These are phyloP conservation scores for Schwanniomyces yamadae DNA, from an alignment of 805 yeast species.

Conservation along the genomic window DNA sequence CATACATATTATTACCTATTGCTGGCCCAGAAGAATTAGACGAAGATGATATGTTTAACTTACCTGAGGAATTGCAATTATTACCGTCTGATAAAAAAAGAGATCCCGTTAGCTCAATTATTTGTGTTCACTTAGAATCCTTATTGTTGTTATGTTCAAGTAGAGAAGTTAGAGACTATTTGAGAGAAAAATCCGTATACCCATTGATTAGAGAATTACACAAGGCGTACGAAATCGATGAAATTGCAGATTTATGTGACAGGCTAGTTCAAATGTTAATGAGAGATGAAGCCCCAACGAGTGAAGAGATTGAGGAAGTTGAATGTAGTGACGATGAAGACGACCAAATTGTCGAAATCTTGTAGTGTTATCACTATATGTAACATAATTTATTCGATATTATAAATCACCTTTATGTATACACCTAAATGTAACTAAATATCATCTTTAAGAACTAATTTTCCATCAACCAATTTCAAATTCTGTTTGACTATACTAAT, in stretches of 20 bases:
- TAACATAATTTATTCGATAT: conserved; percentile 1
- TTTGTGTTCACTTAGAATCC: conserved; percentile 75
- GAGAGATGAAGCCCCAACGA: conserved; percentile 76
- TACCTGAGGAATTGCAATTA: conserved; percentile 86
- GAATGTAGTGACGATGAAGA: conserved; percentile 50
- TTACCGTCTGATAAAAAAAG: conserved; percentile 72
- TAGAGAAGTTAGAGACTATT: conserved; percentile 63
- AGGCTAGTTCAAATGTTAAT: conserved; percentile 84
- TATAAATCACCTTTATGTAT: no score
- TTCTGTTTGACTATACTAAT: conserved; percentile 57
- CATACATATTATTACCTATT: conserved; percentile 78
- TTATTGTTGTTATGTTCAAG: conserved; percentile 78
- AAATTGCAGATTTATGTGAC: conserved; percentile 69
- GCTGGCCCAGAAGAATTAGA: conserved; percentile 75
- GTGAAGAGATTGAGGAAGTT: conserved; percentile 45
- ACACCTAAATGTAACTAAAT: neutral
- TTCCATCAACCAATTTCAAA: conserved; percentile 53
- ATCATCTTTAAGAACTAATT: conserved; percentile 39
- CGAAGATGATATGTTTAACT: conserved; percentile 78
- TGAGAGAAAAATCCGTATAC: conserved; percentile 82
- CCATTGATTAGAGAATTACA: conserved; percentile 86
- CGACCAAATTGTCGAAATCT: conserved; percentile 52
- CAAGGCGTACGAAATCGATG: conserved; percentile 43
- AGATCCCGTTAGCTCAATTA: conserved; percentile 67
- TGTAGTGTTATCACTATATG: conserved; percentile 24